Evolutionary conservation across 2,329 filamentous ascomycete species (phyloP).

Genomic region (Dryadomyces quercivorus): DNA sequence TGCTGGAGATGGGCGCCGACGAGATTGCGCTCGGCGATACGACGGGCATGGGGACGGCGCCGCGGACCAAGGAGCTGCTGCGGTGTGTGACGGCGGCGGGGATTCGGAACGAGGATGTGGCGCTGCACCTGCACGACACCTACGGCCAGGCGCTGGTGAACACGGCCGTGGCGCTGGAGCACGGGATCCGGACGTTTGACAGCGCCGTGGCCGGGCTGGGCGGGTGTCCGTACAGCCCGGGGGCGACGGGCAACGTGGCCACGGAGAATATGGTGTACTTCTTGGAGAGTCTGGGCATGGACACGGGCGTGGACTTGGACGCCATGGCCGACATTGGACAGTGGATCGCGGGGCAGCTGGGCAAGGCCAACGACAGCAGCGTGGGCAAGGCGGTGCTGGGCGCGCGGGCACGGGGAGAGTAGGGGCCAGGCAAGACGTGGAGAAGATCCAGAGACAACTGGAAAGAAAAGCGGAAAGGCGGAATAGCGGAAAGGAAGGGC

Average conservation of each 20-base stretch:
- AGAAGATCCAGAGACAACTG: background rate
- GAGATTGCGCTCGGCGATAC: conserved; percentile 87
- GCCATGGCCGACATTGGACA: conserved; percentile 54
- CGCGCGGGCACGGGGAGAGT: conserved; percentile 20
- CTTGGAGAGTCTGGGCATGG: conserved; percentile 59
- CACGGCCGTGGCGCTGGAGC: conserved; percentile 61
- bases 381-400: conserved; percentile 51
- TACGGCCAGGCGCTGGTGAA: conserved; percentile 81
- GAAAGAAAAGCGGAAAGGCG: too few relatives aligned
- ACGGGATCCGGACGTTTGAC: conserved; percentile 70
- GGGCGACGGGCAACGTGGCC: conserved; percentile 75
- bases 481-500: too few relatives aligned
- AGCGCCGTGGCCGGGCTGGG: conserved; percentile 69
- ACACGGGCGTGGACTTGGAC: conserved; percentile 60
- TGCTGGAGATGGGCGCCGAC: conserved; percentile 79
- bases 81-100: conserved; percentile 53
- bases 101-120: conserved; percentile 57
- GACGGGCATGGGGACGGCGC: conserved; percentile 79
- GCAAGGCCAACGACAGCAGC: conserved; percentile 49
- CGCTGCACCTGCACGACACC: conserved; percentile 82
- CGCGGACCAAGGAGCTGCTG: conserved; percentile 52
- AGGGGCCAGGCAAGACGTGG: background rate
- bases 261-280: conserved; percentile 78
- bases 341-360: conserved; percentile 57
- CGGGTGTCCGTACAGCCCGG: conserved; percentile 75